Evolutionary conservation across 2,329 filamentous ascomycete genomes (phyloP).

Genomic region (Colletotrichum sp.): DNA sequence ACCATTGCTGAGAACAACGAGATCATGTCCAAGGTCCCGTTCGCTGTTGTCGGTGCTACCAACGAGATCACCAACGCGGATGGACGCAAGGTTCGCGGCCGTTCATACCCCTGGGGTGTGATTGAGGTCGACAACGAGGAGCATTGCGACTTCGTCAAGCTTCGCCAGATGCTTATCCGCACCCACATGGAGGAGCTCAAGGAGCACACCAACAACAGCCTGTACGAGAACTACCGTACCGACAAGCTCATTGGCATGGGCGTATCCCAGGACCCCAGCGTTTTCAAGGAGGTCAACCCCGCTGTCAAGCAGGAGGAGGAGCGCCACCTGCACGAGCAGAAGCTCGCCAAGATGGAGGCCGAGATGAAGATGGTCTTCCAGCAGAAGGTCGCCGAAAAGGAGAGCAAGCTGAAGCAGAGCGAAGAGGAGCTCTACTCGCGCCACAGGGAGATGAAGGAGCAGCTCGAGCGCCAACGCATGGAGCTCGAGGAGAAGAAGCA

Average conservation of each 20-base stretch:
- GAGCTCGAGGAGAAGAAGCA: slow-evolving; percentile 99
- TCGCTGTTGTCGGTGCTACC: slow-evolving; percentile 96
- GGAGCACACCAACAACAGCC: slow-evolving; percentile 98
- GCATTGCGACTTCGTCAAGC: slow-evolving; percentile 99
- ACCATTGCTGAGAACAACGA: slow-evolving; percentile 99
- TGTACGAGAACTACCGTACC: slow-evolving; percentile 99
- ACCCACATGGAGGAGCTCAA: slow-evolving; percentile 99
- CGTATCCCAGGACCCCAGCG: slow-evolving; percentile 96
- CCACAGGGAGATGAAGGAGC: slow-evolving; percentile 99
- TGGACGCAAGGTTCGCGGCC: slow-evolving; percentile 93
- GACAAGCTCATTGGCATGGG: slow-evolving; percentile 99
- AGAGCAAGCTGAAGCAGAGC: slow-evolving; percentile 99
- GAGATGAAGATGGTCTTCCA: slow-evolving; percentile 99
- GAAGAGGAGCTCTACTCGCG: slow-evolving; percentile 98
- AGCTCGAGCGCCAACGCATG: slow-evolving; percentile 90
- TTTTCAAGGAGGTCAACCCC: slow-evolving; percentile 99
- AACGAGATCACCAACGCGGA: slow-evolving; percentile 90
- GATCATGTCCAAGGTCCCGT: slow-evolving; percentile 99
- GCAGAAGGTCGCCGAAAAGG: slow-evolving; percentile 99
- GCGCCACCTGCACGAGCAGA: slow-evolving; percentile 96
- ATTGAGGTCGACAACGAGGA: slow-evolving; percentile 99
- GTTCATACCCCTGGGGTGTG: slow-evolving; percentile 96
- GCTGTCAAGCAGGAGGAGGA: slow-evolving; percentile 99
- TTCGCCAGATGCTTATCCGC: slow-evolving; percentile 99
- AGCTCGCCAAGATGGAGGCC: slow-evolving; percentile 99